These are phyloP conservation scores for Leccinum uliginosum DNA, from an alignment of 768 basidiomycete species.

Conservation along the genomic window DNA sequence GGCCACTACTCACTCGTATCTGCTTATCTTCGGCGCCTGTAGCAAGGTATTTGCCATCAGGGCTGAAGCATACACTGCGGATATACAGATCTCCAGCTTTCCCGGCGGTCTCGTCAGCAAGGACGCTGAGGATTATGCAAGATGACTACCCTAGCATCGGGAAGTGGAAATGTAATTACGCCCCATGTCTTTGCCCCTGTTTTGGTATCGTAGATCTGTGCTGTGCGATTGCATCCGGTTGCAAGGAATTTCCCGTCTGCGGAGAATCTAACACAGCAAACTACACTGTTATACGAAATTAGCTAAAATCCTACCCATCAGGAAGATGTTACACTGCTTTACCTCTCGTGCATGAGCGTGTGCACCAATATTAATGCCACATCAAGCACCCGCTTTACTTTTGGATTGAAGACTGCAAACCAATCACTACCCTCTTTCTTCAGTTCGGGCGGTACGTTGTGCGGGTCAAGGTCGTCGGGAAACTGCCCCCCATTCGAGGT, in stretches of 20 bases:
- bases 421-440: conserved; percentile 77
- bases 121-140: conserved; percentile 44
- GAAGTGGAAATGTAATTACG: conserved; percentile 21
- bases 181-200: conserved; percentile 83
- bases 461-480: conserved; percentile 32
- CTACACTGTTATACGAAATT: conserved; percentile 45
- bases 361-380: conserved; percentile 79
- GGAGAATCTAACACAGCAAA: conserved; percentile 91
- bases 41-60: conserved; percentile 66
- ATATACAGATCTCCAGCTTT: conserved; percentile 86
- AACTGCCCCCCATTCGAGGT: conserved; percentile 30
- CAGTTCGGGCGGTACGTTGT: conserved; percentile 30
- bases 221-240: conserved; percentile 93
- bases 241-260: conserved; percentile 91
- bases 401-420: conserved; percentile 85
- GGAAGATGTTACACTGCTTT: conserved; percentile 15
- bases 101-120: conserved; percentile 70
- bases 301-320: background rate
- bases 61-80: conserved; percentile 76
- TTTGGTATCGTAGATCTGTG: conserved; percentile 92
- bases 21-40: conserved; percentile 90
- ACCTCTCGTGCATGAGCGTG: conserved; percentile 91
- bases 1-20: conserved; percentile 61
- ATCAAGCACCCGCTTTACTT: conserved; percentile 73
- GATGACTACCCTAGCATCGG: conserved; percentile 6